Base-by-base conservation (phyloP, 805 yeast species). In the Schwanniomyces vanrijiae region DNA sequence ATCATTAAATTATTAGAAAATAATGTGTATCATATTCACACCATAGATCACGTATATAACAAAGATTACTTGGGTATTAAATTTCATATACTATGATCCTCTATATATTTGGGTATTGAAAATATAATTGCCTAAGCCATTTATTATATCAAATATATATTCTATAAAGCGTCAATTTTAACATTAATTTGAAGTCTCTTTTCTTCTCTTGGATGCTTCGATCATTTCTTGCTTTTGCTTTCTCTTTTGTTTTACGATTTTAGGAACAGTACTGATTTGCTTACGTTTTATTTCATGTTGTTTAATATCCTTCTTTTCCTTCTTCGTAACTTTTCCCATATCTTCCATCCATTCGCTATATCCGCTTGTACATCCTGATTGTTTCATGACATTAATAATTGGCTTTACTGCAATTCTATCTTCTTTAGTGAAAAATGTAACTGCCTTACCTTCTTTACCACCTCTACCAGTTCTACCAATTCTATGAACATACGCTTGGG, bases 391-490 rank as follows among this genome's bases (percentile, higher is more conserved):
- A 61, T 91, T 94, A 24, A 92, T 80, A 37, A 94, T 88, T 8
- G 94, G 87, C 62, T 88, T 87, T 39, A 94, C 78, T 2, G 87
- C 81, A 47, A 78, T 64, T 3, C 80, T 68, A 62, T 94, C 99
- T 52, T 89, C 96, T 62, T 90, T 91, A 21, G 99, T 92, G 71
- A 88, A 94, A 54, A 91, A 84, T 0, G 99, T 94, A 16, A 94
- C 81, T 0, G 98, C 97, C 56, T 78, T 78, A 47, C 99, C 99
- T 7, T 69, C 59, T 50, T 86, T 82, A 1, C 96, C 96, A 45
- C 90, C 96, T 77, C 99, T 85, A 55, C 99, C 99, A 2, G 99
- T 92, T 76, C 99, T 86, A 67, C 99, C 99, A 59, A 94, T 89
- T 71, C 99, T 82, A 67, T 94, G 99, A 40, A 94, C 97, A 64